phyloP scores from a whole-genome alignment of 1,284 basidiomycete species.

The Cryptococcus floricola region DNA sequence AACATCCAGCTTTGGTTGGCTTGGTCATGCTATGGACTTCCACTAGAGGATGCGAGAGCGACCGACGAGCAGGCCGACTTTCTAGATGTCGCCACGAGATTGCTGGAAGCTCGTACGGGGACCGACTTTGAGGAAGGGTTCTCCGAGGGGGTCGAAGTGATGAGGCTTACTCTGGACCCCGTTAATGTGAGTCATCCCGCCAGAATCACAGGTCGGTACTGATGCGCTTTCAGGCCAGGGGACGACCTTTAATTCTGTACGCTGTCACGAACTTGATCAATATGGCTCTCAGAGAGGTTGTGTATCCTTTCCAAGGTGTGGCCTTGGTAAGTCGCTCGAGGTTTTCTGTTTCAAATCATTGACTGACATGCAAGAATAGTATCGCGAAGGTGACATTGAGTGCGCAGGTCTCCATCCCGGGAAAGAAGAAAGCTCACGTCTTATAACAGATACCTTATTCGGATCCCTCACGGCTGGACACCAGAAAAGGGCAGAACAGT shows the following conservation, averaged over 20 bases:
- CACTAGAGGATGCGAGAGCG: conserved; percentile 51
- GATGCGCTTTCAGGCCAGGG: conserved; percentile 20
- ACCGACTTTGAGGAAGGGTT: conserved; percentile 61
- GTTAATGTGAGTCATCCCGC: conserved; percentile 56
- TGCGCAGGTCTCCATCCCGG: neutral
- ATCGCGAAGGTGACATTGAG: conserved; percentile 51
- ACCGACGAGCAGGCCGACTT: conserved; percentile 53
- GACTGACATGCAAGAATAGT: conserved; percentile 18
- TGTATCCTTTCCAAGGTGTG: conserved; percentile 36
- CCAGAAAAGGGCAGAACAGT: conserved; percentile 41
- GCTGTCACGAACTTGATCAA: conserved; percentile 58
- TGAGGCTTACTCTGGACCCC: conserved; percentile 74
- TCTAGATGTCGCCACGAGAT: conserved; percentile 59
- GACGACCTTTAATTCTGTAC: conserved; percentile 72
- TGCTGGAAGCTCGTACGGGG: conserved; percentile 71
- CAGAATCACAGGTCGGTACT: neutral
- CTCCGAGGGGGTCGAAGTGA: conserved; percentile 57
- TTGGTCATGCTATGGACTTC: conserved; percentile 73
- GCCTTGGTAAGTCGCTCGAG: conserved; percentile 15
- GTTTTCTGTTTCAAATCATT: neutral
- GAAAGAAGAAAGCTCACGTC: neutral
- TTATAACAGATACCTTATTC: conserved; percentile 63
- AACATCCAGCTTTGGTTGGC: conserved; percentile 75
- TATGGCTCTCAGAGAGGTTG: conserved; percentile 27
- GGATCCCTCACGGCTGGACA: conserved; percentile 65